Evolutionary conservation across 345 rosid species (phyloP).

Genomic region (Melastoma malabathricum): DNA sequence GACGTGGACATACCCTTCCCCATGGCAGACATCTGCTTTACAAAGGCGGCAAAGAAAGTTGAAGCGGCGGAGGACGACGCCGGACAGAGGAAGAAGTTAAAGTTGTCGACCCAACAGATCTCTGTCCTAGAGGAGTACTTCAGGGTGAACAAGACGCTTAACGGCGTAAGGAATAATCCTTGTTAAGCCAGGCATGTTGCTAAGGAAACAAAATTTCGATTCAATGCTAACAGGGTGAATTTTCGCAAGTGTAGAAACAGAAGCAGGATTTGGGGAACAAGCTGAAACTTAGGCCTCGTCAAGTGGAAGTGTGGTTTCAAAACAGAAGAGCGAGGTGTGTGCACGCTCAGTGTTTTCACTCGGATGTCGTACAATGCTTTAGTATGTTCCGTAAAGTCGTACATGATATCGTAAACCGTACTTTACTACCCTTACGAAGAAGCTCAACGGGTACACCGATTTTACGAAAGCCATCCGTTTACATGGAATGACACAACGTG

Average conservation of each 20-base stretch:
- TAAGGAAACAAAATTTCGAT: too few relatives aligned
- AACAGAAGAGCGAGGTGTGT: slow-evolving; percentile 12
- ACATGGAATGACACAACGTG: too few relatives aligned
- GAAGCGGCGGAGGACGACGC: slow-evolving; percentile 9
- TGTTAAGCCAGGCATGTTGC: too few relatives aligned
- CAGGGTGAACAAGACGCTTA: slow-evolving; percentile 9
- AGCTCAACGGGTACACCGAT: too few relatives aligned
- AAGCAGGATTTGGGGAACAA: slow-evolving; percentile 11
- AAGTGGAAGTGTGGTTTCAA: slow-evolving; percentile 18
- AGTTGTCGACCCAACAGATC: slow-evolving; percentile 11
- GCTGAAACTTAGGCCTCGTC: slow-evolving; percentile 10
- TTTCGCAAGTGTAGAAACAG: slow-evolving; percentile 4
- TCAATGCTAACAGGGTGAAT: too few relatives aligned
- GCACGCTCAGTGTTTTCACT: too few relatives aligned
- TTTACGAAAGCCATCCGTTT: too few relatives aligned
- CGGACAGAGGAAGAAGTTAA: slow-evolving; percentile 13
- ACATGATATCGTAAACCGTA: too few relatives aligned
- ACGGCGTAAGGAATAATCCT: slow-evolving; percentile 8
- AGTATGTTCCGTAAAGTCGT: neutral
- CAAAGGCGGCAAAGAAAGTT: slow-evolving; percentile 5
- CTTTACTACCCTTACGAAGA: too few relatives aligned
- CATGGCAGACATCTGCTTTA: neutral
- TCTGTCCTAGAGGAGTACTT: slow-evolving; percentile 8
- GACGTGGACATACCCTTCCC: neutral
- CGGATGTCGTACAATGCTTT: neutral